Evolutionary conservation across 805 yeast genomes (phyloP).

Genomic region (Kluyveromyces dobzhanskii): DNA sequence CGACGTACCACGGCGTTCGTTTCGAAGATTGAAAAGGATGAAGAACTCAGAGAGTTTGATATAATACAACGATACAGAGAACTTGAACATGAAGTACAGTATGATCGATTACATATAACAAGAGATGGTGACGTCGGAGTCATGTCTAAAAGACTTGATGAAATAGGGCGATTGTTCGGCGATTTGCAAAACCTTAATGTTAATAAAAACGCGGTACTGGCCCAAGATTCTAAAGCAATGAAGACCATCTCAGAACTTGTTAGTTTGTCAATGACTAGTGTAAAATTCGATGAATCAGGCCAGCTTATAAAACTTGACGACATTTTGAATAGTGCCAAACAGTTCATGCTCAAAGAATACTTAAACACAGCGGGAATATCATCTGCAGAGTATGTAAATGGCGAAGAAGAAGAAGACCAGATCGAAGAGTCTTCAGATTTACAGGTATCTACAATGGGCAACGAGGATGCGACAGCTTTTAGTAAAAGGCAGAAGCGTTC

Average conservation of each 20-base stretch:
- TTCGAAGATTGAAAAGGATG: not conserved
- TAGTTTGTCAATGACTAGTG: conserved; percentile 52
- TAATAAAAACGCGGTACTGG: conserved; percentile 35
- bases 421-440: conserved; percentile 17
- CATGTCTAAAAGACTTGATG: conserved; percentile 37
- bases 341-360: conserved; percentile 31
- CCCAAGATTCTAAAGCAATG: conserved; percentile 60
- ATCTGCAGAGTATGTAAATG: conserved; percentile 7
- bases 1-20: not conserved
- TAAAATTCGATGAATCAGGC: conserved; percentile 50
- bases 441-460: conserved; percentile 16
- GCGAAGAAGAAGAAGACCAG: not conserved
- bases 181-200: conserved; percentile 32
- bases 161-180: conserved; percentile 40
- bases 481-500: conserved; percentile 12
- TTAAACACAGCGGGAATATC: conserved; percentile 15
- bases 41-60: conserved; percentile 18
- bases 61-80: conserved; percentile 28
- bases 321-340: conserved; percentile 33
- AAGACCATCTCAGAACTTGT: conserved; percentile 53
- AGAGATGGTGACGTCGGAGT: conserved; percentile 49
- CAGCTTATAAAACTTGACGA: conserved; percentile 42
- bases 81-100: conserved; percentile 21
- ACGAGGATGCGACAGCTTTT: conserved; percentile 14
- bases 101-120: conserved; percentile 42